phyloP scores from a whole-genome alignment of 169 alveolate genomes.

The Sarcocystis neurona region DNA sequence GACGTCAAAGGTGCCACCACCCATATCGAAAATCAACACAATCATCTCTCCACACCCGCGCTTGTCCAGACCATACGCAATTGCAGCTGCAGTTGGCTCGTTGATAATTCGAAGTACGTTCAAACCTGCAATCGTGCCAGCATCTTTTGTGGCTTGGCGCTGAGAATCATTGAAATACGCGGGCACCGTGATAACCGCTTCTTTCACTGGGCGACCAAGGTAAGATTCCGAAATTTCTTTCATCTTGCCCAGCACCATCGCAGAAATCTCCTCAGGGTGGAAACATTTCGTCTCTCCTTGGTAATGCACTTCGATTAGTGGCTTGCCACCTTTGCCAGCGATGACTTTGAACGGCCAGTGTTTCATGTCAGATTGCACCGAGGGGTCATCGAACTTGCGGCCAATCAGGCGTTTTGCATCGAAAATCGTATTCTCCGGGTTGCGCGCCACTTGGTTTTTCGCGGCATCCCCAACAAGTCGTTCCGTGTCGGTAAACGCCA shows the following conservation, averaged over 20 bases:
- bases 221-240: conserved; percentile 96
- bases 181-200: conserved; percentile 99
- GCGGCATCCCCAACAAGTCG: conserved; percentile 98
- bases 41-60: conserved; percentile 91
- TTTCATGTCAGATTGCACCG: conserved; percentile 94
- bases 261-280: conserved; percentile 98
- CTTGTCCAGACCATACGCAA: conserved; percentile 97
- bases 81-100: conserved; percentile 99
- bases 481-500: conserved; percentile 97
- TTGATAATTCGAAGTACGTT: conserved; percentile 96
- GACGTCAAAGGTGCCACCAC: conserved; percentile 98
- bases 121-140: conserved; percentile 97
- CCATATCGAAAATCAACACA: conserved; percentile 96
- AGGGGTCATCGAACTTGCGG: conserved; percentile 92
- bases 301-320: conserved; percentile 90
- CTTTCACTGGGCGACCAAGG: conserved; percentile 91
- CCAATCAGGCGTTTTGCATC: conserved; percentile 98
- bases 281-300: conserved; percentile 90
- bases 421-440: conserved; percentile 95
- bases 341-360: conserved; percentile 94
- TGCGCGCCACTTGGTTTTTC: conserved; percentile 94
- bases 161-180: conserved; percentile 99
- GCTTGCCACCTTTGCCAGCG: conserved; percentile 85
- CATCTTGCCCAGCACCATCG: conserved; percentile 96
- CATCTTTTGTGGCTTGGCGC: conserved; percentile 99